Base-by-base conservation (phyloP, 345 rosid species). In the Linum trigynum region DNA sequence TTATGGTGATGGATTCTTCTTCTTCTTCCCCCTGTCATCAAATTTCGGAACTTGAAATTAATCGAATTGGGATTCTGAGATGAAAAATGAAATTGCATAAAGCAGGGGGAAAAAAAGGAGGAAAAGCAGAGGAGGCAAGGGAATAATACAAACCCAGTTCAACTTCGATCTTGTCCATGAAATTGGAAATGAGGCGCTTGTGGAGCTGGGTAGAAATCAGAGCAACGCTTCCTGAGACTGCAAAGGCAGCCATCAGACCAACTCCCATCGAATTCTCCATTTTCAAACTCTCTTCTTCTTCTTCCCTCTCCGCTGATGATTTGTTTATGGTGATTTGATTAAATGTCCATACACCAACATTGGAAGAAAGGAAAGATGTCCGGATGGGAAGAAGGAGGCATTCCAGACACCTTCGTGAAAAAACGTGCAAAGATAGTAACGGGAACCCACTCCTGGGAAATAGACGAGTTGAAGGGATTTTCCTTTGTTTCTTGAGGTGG, bases 191-290 rank as follows among this genome's bases (percentile, higher is more conserved):
- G 71, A 84, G 90, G 66, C 90, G 90, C 65, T 84, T 87, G 60
- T 91, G 89, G 62, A 74, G 42, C 64, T 87, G 86, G 55, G 77
- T 74, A 5, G 83, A 87, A 37, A 91, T 66, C 56, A 91, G 75
- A 67, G 80, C 86, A 2, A 91, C 86, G 43, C 91, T 82, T 67
- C 95, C 94, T 2, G 98, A 91, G 65, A 85, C 89, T 1, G 84
- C 95, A 39, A 85, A 83, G 16, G 87, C 96, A 2, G 90, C 84
- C 82, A 91, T 69, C 64, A 84, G 76, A 57, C 87, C 84, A 42
- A 78, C 55, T 35, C 86, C 86, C 50, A 71, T 48, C 1, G 68
- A 64, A 59, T 50, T 48, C 53, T 48, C 53, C 53, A 48, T 48
- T 48, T 1, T 48, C 11, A 14, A 10, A 48, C 1, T 72, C 64